phyloP scores from a whole-genome alignment of 352 stramenopile genomes.

The Phytophthora brassicae region DNA sequence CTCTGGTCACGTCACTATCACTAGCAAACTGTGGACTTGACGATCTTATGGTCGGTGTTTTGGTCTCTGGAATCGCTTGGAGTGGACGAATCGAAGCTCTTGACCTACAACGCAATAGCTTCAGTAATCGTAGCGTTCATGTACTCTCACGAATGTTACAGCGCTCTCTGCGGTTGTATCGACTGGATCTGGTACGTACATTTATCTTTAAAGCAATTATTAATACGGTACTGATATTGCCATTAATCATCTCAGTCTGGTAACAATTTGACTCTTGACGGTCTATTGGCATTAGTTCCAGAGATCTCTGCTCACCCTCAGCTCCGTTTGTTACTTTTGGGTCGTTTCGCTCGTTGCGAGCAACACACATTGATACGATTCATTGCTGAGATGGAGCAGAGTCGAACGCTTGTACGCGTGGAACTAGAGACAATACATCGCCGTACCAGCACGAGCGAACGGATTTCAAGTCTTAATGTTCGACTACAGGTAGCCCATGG shows the following conservation, averaged over 20 bases:
- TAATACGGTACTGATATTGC: too few relatives aligned
- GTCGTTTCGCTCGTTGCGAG: constrained; percentile 23
- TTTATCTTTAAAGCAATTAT: too few relatives aligned
- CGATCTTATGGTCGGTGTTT: constrained; percentile 36
- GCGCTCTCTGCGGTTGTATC: constrained; percentile 31
- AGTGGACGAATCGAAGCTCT: constrained; percentile 34
- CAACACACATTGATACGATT: constrained; percentile 14
- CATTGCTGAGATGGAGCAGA: constrained; percentile 18
- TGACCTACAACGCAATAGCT: constrained; percentile 38
- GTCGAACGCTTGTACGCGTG: constrained; percentile 32
- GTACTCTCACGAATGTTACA: constrained; percentile 38
- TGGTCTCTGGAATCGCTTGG: constrained; percentile 48
- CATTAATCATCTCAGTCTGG: too few relatives aligned
- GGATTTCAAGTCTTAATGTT: constrained; percentile 22
- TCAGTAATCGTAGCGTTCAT: constrained; percentile 32
- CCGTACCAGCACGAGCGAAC: constrained; percentile 9
- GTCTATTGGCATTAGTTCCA: constrained; percentile 26
- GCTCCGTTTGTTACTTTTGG: constrained; percentile 34
- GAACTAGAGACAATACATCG: constrained; percentile 22
- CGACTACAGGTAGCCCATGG: constrained; percentile 6
- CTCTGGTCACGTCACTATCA: constrained; percentile 26
- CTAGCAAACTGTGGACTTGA: constrained; percentile 42
- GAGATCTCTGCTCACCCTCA: constrained; percentile 18
- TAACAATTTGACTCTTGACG: constrained; percentile 35
- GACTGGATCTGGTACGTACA: constrained; percentile 42